Evolutionary conservation across 1,139 yeast species (phyloP).

Genomic region (Zygoascus sp.): DNA sequence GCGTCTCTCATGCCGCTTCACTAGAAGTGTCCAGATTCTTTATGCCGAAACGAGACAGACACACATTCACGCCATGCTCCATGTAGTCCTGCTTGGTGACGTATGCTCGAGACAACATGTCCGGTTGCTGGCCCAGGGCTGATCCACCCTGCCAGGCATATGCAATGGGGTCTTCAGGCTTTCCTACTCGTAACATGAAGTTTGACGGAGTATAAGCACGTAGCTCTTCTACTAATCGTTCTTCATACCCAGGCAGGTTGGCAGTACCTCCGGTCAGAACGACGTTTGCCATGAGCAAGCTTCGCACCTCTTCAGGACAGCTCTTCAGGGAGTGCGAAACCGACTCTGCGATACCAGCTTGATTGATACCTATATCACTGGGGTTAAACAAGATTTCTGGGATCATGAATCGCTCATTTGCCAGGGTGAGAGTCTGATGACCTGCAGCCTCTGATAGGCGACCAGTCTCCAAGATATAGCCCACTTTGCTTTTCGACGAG

Average conservation of each 20-base stretch:
- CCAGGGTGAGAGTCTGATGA: constrained; percentile 58
- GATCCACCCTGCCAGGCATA: constrained; percentile 58
- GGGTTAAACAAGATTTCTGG: constrained; percentile 91
- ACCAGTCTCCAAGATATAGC: constrained; percentile 48
- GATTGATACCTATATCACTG: constrained; percentile 64
- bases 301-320: constrained; percentile 70
- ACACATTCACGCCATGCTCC: constrained; percentile 66
- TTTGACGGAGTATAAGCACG: constrained; percentile 34
- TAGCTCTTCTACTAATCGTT: constrained; percentile 46
- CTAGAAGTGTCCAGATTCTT: constrained; percentile 19
- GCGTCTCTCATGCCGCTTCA: background rate
- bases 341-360: constrained; percentile 69
- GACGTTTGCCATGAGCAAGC: constrained; percentile 75
- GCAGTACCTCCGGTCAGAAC: constrained; percentile 80
- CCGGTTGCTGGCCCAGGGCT: constrained; percentile 48
- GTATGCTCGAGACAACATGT: constrained; percentile 48
- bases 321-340: constrained; percentile 65
- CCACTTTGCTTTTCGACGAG: constrained; percentile 47
- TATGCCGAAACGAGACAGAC: constrained; percentile 26
- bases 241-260: constrained; percentile 60
- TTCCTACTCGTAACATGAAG: constrained; percentile 44
- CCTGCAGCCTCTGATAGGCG: constrained; percentile 24
- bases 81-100: constrained; percentile 72
- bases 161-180: constrained; percentile 41
- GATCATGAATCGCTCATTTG: constrained; percentile 79